Base-by-base conservation (phyloP, 345 rosid genomes). In the Lenwebbia sp. region DNA sequence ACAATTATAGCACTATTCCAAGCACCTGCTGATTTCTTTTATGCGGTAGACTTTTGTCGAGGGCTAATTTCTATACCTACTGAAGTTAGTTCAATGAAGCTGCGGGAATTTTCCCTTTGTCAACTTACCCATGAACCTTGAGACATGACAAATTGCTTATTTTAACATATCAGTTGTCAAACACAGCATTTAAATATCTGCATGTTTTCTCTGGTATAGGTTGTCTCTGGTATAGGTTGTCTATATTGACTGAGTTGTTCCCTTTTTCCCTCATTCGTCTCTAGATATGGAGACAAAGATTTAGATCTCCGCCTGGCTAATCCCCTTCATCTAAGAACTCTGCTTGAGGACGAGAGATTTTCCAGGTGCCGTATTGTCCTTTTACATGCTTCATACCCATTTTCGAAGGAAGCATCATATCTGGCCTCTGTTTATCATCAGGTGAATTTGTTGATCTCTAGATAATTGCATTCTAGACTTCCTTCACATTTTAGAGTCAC, bases 311-410 rank as follows among this genome's bases (percentile, higher is more conserved):
- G 93, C 70, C 86, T 94, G 89, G 86, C 99, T 82, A 97, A 97
- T 92, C 99, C 99, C 25, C 97, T 97, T 88, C 94, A 94, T 90
- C 95, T 97, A 25, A 93, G 96, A 88, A 87, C 75, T 33, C 85
- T 97, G 85, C 95, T 97, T 13, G 98, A 97, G 86, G 98, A 97
- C 88, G 89, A 93, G 89, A 91, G 96, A 86, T 97, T 94, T 93
- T 90, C 92, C 41, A 90, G 91, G 76, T 93, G 91, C 56, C 95
- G 94, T 81, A 86, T 97, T 5, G 97, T 97, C 88, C 95, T 97
- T 85, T 91, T 97, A 86, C 99, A 97, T 92, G 97, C 99, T 65
- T 93, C 99, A 74, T 97, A 96, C 90, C 99, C 99, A 65, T 97
- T 94, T 92, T 96, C 98, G 85, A 94, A 88, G 90, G 99, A 97